Conservation (phyloP, 805 yeast genomes). For the Spathaspora hagerdaliae region DNA sequence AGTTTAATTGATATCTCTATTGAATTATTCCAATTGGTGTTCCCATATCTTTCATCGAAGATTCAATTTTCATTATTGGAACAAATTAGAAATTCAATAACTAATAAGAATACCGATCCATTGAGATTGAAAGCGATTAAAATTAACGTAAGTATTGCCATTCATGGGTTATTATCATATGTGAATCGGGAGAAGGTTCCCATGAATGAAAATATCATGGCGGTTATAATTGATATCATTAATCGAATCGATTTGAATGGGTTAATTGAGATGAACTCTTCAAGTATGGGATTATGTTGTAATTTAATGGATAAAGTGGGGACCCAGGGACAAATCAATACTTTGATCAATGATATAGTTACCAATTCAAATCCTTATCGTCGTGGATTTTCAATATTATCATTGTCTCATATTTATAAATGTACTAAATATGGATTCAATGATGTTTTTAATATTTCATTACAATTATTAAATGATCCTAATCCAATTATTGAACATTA, state of each 20-base stretch:
- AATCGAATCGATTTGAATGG: slow-evolving; percentile 33
- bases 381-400: slow-evolving; percentile 41
- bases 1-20: slow-evolving; percentile 71
- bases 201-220: slow-evolving; percentile 33
- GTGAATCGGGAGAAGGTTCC: slow-evolving; percentile 13
- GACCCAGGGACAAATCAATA: slow-evolving; percentile 21
- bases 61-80: slow-evolving; percentile 89
- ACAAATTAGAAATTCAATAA: slow-evolving; percentile 55
- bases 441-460: slow-evolving; percentile 51
- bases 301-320: slow-evolving; percentile 15
- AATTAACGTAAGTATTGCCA: slow-evolving; percentile 60
- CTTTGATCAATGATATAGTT: slow-evolving; percentile 56
- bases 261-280: slow-evolving; percentile 48
- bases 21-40: slow-evolving; percentile 65
- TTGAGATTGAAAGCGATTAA: slow-evolving; percentile 44
- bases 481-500: slow-evolving; percentile 81
- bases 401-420: slow-evolving; percentile 27
- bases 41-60: slow-evolving; percentile 68
- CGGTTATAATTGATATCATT: slow-evolving; percentile 48
- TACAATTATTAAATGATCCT: slow-evolving; percentile 68
- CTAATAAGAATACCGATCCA: slow-evolving; percentile 32
- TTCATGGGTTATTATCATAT: slow-evolving; percentile 46
- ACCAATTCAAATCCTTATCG: slow-evolving; percentile 60
- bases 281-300: slow-evolving; percentile 51
- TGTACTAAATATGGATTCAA: slow-evolving; percentile 24